A percentile compares a stretch with the other conserved stretches of the same genome.
phyloP scores from a whole-genome alignment of 1,284 basidiomycete species.

The Inonotus hispidus region DNA sequence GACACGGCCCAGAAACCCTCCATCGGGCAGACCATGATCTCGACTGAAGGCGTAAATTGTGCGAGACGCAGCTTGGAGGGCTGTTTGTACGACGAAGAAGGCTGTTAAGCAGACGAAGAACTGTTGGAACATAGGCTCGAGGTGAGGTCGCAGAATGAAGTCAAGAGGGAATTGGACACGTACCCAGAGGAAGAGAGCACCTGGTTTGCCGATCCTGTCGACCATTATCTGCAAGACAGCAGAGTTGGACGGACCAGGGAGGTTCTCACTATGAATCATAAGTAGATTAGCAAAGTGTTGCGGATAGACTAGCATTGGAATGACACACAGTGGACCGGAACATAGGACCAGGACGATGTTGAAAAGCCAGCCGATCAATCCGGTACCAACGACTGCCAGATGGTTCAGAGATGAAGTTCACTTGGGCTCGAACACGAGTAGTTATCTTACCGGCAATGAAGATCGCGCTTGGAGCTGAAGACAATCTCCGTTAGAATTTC shows the following conservation, averaged over 20 bases:
- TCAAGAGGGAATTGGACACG: conserved; percentile 16
- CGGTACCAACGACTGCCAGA: conserved; percentile 69
- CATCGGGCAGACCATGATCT: conserved; percentile 80
- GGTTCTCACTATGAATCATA: conserved; percentile 39
- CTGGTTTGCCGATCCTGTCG: conserved; percentile 64
- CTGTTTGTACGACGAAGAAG: conserved; percentile 78
- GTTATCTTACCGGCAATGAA: conserved; percentile 67
- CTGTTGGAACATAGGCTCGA: conserved; percentile 26
- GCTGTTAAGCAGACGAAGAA: conserved; percentile 74
- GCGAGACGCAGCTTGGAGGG: conserved; percentile 82
- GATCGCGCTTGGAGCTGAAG: conserved; percentile 65
- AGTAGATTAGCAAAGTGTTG: background rate
- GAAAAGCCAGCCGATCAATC: conserved; percentile 76
- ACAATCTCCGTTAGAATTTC: conserved; percentile 9
- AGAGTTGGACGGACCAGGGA: conserved; percentile 61
- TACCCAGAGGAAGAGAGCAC: conserved; percentile 75
- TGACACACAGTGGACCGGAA: conserved; percentile 59
- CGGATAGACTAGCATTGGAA: background rate
- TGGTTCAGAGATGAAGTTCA: background rate
- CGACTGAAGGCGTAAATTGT: conserved; percentile 89
- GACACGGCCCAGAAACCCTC: conserved; percentile 72
- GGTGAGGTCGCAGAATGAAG: conserved; percentile 15
- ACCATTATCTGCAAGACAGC: conserved; percentile 76
- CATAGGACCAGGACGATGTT: conserved; percentile 83
- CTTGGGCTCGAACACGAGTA: background rate